Evolutionary conservation across 805 yeast genomes (phyloP).

Genomic region (Candida nemodendra): DNA sequence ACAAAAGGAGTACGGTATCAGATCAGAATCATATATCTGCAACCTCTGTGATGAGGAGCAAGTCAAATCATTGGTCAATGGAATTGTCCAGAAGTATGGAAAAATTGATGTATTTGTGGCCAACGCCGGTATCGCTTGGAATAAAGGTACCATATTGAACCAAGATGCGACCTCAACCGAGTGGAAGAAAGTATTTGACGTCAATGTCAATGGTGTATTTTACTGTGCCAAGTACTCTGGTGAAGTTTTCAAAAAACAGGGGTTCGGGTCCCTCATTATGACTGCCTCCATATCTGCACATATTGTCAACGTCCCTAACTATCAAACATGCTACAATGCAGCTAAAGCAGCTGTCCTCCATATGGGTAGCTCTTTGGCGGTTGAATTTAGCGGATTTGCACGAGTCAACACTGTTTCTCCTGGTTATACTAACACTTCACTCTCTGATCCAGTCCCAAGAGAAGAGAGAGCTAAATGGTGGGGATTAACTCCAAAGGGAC

Average conservation of each 20-base stretch:
- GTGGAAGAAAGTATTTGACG: conserved; percentile 48
- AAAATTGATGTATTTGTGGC: conserved; percentile 39
- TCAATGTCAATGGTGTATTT: conserved; percentile 47
- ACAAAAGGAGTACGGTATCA: conserved; percentile 8
- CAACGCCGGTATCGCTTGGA: conserved; percentile 37
- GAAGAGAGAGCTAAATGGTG: conserved; percentile 26
- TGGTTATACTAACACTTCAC: conserved; percentile 47
- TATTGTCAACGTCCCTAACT: conserved; percentile 50
- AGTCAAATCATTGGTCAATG: conserved; percentile 29
- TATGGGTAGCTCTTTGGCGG: conserved; percentile 43
- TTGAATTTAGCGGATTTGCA: conserved; percentile 48
- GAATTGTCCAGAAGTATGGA: conserved; percentile 36
- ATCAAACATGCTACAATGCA: conserved; percentile 47
- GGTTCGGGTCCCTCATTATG: conserved; percentile 46
- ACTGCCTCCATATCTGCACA: conserved; percentile 55
- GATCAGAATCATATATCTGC: conserved; percentile 13
- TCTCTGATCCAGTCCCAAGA: conserved; percentile 29
- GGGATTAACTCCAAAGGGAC: conserved; percentile 41
- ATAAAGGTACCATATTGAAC: conserved; percentile 21
- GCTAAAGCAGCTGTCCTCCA: conserved; percentile 48
- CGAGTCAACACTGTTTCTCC: conserved; percentile 50
- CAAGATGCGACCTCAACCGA: conserved; percentile 33
- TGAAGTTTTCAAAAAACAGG: conserved; percentile 42
- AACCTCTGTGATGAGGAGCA: conserved; percentile 31
- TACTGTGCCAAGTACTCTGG: conserved; percentile 51